Percentiles rank a stretch among this genome's conserved stretches.
Evolutionary conservation across 176 grass and related monocot genomes (phyloP).

Genomic region (Ensete ventricosum): DNA sequence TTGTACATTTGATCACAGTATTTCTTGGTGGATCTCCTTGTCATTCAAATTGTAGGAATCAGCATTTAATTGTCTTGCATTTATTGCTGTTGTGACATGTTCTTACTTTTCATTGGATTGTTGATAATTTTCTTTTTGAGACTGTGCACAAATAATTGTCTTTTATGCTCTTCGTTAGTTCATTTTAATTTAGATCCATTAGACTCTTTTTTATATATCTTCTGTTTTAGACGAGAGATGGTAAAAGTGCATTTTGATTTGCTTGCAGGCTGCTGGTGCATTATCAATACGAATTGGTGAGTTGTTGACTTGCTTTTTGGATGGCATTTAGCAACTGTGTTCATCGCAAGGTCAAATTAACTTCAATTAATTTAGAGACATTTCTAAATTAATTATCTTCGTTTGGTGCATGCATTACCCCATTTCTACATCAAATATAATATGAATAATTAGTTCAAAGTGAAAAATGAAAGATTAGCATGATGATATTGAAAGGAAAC

Average conservation of each 20-base stretch:
- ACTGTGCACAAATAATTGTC: neutral
- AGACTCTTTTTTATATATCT: neutral
- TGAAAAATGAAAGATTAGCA: too few species aligned
- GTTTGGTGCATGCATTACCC: too few species aligned
- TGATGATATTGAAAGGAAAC: too few species aligned
- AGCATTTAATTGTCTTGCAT: neutral
- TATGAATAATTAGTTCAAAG: too few species aligned
- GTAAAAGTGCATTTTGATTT: constrained; percentile 23
- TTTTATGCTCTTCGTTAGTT: neutral
- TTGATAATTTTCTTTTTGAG: neutral
- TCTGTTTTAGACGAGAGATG: neutral
- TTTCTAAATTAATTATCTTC: too few species aligned
- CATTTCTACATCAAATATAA: too few species aligned
- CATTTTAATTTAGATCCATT: neutral
- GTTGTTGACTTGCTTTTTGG: constrained; percentile 15
- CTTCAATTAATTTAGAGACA: too few species aligned
- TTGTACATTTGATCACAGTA: neutral
- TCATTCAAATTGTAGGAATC: neutral
- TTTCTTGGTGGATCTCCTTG: neutral
- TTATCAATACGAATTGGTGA: constrained; percentile 92
- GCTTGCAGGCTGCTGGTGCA: constrained; percentile 85
- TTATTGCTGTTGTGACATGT: neutral
- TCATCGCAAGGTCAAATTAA: too few species aligned
- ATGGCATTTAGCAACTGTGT: too few species aligned
- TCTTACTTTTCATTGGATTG: neutral